phyloP scores from a whole-genome alignment of 805 yeast genomes.

The Wickerhamiella galacta region DNA sequence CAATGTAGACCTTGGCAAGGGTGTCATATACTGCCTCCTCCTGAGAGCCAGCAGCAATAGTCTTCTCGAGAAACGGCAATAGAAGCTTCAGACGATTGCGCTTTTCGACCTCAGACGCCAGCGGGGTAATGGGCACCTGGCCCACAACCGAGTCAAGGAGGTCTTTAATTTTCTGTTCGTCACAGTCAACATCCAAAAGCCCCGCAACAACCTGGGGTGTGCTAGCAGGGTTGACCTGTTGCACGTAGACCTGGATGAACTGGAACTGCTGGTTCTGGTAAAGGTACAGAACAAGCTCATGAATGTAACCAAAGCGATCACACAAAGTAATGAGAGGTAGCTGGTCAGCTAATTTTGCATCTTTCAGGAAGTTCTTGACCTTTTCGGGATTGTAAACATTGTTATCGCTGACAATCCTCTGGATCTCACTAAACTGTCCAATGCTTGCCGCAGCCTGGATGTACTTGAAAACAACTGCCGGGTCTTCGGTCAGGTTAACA shows the following conservation, averaged over 20 bases:
- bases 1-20: conserved; percentile 93
- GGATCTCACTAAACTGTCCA: conserved; percentile 86
- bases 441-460: conserved; percentile 85
- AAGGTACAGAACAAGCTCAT: conserved; percentile 80
- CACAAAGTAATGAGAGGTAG: conserved; percentile 91
- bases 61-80: conserved; percentile 83
- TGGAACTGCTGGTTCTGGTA: conserved; percentile 93
- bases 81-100: conserved; percentile 84
- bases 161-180: conserved; percentile 68
- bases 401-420: conserved; percentile 88
- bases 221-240: conserved; percentile 88
- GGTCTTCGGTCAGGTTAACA: conserved; percentile 84
- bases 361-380: conserved; percentile 93
- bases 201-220: conserved; percentile 97
- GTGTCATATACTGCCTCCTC: conserved; percentile 91
- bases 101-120: conserved; percentile 90
- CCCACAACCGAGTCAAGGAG: conserved; percentile 76
- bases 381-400: conserved; percentile 91
- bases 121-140: conserved; percentile 78
- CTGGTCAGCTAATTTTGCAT: conserved; percentile 85
- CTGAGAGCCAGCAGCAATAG: conserved; percentile 61
- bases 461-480: conserved; percentile 90
- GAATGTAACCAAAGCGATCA: conserved; percentile 80
- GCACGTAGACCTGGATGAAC: conserved; percentile 94
- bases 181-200: conserved; percentile 91